Conservation (phyloP, 1,139 yeast species). For the Eremothecium gossypii region DNA sequence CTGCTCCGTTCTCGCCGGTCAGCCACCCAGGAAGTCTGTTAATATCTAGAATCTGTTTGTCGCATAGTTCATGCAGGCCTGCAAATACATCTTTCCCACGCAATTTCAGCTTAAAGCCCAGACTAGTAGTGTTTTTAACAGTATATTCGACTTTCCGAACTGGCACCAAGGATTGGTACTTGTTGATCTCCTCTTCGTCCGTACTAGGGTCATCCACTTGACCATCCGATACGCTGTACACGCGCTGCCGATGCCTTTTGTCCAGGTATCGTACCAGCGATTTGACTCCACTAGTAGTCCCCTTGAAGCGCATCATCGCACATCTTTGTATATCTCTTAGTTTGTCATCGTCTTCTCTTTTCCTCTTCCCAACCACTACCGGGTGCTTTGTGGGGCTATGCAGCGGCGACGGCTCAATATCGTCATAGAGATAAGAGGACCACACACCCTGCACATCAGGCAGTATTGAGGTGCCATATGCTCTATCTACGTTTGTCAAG, state of each 20-base stretch:
- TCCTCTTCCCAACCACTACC: slow-evolving; percentile 13
- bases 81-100: slow-evolving; percentile 73
- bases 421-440: slow-evolving; percentile 60
- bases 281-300: slow-evolving; percentile 34
- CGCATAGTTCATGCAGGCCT: slow-evolving; percentile 70
- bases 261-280: slow-evolving; percentile 35
- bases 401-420: slow-evolving; percentile 54
- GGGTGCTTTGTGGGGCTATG: slow-evolving; percentile 30
- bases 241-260: slow-evolving; percentile 19
- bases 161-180: slow-evolving; percentile 18
- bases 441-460: slow-evolving; percentile 52
- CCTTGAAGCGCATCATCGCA: slow-evolving; percentile 52
- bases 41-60: slow-evolving; percentile 43
- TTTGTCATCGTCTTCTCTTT: slow-evolving; percentile 17
- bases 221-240: slow-evolving; percentile 11
- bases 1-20: slow-evolving; percentile 63
- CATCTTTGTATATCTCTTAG: slow-evolving; percentile 23
- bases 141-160: slow-evolving; percentile 17
- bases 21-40: slow-evolving; percentile 61
- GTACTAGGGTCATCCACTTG: slow-evolving; percentile 7
- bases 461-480: slow-evolving; percentile 8
- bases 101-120: slow-evolving; percentile 39
- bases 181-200: slow-evolving; percentile 5
- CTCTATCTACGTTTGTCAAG: not conserved
- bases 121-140: slow-evolving; percentile 12